Evolutionary conservation across 495 filamentous ascomycete genomes (phyloP).

Genomic region (Lophiostoma macrostomum): DNA sequence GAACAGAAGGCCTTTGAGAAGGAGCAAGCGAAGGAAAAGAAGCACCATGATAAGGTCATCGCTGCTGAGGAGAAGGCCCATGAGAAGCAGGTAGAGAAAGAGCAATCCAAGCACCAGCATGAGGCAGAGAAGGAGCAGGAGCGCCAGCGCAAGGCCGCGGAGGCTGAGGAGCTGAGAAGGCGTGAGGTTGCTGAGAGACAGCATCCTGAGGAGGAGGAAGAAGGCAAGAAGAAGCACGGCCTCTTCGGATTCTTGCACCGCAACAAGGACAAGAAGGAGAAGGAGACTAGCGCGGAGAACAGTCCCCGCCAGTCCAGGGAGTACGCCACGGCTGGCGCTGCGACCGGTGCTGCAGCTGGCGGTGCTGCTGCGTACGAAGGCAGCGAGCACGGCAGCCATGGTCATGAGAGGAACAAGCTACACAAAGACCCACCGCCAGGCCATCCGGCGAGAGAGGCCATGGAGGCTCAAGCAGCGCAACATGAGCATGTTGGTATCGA

Average conservation of each 20-base stretch:
- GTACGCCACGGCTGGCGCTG: slow-evolving; percentile 22
- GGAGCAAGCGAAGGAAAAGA: slow-evolving; percentile 18
- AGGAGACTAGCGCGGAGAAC: slow-evolving; percentile 6
- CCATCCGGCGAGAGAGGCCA: slow-evolving; percentile 21
- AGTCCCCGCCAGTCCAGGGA: slow-evolving; percentile 17
- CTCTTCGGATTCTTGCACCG: slow-evolving; percentile 39
- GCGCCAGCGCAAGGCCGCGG: too few relatives aligned
- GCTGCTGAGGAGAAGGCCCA: slow-evolving; percentile 21
- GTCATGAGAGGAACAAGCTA: slow-evolving; percentile 20
- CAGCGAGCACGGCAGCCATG: background rate
- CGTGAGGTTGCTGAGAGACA: background rate
- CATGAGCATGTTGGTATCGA: slow-evolving; percentile 21
- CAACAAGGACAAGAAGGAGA: slow-evolving; percentile 32
- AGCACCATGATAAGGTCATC: slow-evolving; percentile 16
- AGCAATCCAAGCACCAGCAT: slow-evolving; percentile 13
- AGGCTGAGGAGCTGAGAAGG: slow-evolving; percentile 10
- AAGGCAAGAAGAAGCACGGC: slow-evolving; percentile 23
- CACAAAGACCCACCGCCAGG: slow-evolving; percentile 37
- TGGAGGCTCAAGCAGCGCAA: slow-evolving; percentile 10
- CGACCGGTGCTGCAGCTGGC: slow-evolving; percentile 5
- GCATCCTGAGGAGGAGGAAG: slow-evolving; percentile 1
- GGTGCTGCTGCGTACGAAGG: slow-evolving; percentile 23
- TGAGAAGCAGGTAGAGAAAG: slow-evolving; percentile 31
- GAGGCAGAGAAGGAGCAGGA: slow-evolving; percentile 22
- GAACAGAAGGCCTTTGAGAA: slow-evolving; percentile 31